Conservation (phyloP, 2,329 filamentous ascomycete genomes). For the Sordariomycetes sp. region DNA sequence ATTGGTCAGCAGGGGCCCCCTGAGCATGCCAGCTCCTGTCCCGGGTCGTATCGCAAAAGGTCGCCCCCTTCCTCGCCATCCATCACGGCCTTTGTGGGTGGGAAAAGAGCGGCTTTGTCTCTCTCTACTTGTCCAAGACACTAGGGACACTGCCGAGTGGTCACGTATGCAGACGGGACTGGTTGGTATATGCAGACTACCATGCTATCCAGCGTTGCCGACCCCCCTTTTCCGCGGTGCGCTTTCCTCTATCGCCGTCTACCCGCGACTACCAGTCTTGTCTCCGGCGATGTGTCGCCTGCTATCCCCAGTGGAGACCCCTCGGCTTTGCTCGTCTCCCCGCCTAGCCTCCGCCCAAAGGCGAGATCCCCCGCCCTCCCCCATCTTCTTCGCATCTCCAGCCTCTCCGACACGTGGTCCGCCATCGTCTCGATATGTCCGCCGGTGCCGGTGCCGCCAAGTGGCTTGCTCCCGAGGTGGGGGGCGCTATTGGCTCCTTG, state of each 20-base stretch:
- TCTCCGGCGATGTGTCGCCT: too few species aligned
- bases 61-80: too few species aligned
- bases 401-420: neutral
- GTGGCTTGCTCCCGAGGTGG: neutral
- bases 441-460: neutral
- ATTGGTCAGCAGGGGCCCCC: too few species aligned
- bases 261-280: too few species aligned
- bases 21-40: too few species aligned
- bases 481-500: neutral
- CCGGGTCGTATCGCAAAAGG: too few species aligned
- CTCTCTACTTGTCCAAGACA: neutral
- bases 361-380: neutral
- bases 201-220: neutral
- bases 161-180: neutral
- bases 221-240: neutral
- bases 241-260: too few species aligned
- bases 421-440: neutral
- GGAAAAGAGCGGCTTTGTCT: neutral
- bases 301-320: too few species aligned
- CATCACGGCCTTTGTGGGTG: neutral
- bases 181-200: neutral
- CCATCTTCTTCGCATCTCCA: neutral
- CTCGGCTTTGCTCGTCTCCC: neutral
- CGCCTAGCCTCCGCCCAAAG: neutral
- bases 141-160: neutral